Evolutionary conservation across 768 basidiomycete species (phyloP).

Genomic region (Suillus paluster): DNA sequence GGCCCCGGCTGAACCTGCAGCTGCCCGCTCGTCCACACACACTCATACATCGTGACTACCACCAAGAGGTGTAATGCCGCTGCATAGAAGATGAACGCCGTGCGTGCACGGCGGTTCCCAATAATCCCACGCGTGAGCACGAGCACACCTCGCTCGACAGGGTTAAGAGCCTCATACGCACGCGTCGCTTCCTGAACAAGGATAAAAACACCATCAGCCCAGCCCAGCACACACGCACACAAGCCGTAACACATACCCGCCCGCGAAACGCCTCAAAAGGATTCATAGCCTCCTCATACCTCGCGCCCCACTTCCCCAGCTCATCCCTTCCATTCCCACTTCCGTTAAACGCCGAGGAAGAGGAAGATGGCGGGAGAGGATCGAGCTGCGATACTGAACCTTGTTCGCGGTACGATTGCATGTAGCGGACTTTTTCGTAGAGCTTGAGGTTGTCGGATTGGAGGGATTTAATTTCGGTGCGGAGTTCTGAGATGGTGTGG

Average conservation of each 20-base stretch:
- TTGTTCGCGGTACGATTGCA: slow-evolving; percentile 94
- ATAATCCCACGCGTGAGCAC: slow-evolving; percentile 84
- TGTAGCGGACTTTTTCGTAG: slow-evolving; percentile 98
- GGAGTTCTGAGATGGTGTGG: slow-evolving; percentile 92
- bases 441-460: slow-evolving; percentile 96
- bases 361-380: slow-evolving; percentile 54
- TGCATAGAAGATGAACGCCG: slow-evolving; percentile 89
- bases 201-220: slow-evolving; percentile 6
- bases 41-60: slow-evolving; percentile 79
- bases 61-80: slow-evolving; percentile 79
- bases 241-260: slow-evolving; percentile 59
- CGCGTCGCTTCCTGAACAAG: slow-evolving; percentile 86
- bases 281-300: slow-evolving; percentile 98
- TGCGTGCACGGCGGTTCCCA: slow-evolving; percentile 88
- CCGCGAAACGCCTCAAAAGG: slow-evolving; percentile 98
- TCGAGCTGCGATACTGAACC: slow-evolving; percentile 66
- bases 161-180: slow-evolving; percentile 90
- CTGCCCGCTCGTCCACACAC: slow-evolving; percentile 56
- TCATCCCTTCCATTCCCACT: slow-evolving; percentile 58
- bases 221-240: background rate
- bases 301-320: slow-evolving; percentile 85
- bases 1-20: slow-evolving; percentile 58
- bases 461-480: slow-evolving; percentile 87
- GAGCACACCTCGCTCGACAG: slow-evolving; percentile 87
- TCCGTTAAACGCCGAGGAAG: slow-evolving; percentile 34